Evolutionary conservation across 805 yeast species (phyloP), one percentile per base, ranked within the genome.

Genomic region (Nakazawaea laoshanensis): DNA sequence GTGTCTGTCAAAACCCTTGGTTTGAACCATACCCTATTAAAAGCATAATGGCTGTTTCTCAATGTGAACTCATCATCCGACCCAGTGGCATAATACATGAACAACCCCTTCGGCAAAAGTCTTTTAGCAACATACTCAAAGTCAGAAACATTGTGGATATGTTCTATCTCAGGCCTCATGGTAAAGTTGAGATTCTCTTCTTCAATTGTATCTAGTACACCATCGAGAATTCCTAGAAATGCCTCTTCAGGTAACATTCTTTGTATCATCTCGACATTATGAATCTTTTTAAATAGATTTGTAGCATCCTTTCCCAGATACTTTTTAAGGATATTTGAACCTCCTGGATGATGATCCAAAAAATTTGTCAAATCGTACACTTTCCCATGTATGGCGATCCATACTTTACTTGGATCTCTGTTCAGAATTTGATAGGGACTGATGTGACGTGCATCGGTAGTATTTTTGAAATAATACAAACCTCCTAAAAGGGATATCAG

Each of bases 21-120:
- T 43, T 55, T 61, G 50, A 64, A 63, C 39, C 52, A 61, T 13
- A 62, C 47, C 8, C 64, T 44, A 25, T 55, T 61, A 41, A 55
- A 65, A 13, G 67, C 63, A 21, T 53, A 43, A 41, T 62, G 70
- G 46, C 63, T 63, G 32, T 62, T 65, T 30, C 70, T 45, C 29
- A 65, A 39, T 4, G 70, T 61, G 31, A 64, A 52, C 40, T 65
- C 72, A 40, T 65, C 70, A 31, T 63, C 68, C 29, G 64, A 50
- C 0, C 68, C 72, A 5, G 65, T 55, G 15, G 67, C 57, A 43
- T 62, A 64, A 41, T 66, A 66, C 13, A 63, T 62, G 67, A 68
- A 65, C 1, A 67, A 67, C 11, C 37, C 44, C 24, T 52, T 50
- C 21, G 59, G 62, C 61, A 66, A 58, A 20, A 68, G 57, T 26